These are phyloP conservation scores for Colletotrichum trifolii DNA, from an alignment of 2,329 filamentous ascomycete genomes.

Conservation along the genomic window DNA sequence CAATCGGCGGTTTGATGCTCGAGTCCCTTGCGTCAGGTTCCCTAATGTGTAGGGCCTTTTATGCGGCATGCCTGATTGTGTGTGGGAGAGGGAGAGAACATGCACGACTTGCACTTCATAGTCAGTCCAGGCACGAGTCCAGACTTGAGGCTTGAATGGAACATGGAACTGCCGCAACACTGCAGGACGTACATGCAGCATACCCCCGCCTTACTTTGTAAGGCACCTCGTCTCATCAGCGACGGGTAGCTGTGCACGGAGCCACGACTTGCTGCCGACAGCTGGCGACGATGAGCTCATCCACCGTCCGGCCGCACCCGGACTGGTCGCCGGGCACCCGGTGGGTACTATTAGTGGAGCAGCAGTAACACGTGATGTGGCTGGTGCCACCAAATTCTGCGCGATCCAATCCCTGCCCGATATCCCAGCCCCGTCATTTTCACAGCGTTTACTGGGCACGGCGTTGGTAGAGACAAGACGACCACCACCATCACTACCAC, in stretches of 20 bases:
- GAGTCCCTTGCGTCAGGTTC: too few relatives aligned
- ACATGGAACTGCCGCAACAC: too few relatives aligned
- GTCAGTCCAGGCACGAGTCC: not conserved
- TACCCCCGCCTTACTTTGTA: slow-evolving; percentile 1
- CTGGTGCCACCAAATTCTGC: slow-evolving; percentile 33
- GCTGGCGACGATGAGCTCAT: not conserved
- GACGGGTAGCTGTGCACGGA: slow-evolving; percentile 1
- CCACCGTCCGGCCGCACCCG: slow-evolving; percentile 22
- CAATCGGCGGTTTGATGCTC: too few relatives aligned
- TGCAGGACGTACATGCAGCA: not conserved
- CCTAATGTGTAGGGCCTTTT: not conserved
- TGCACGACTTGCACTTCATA: too few relatives aligned
- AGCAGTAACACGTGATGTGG: slow-evolving; percentile 34
- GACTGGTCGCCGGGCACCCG: slow-evolving; percentile 33
- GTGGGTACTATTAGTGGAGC: slow-evolving; percentile 19
- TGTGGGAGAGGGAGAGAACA: not conserved
- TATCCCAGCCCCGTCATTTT: slow-evolving; percentile 39
- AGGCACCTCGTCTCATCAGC: too few relatives aligned
- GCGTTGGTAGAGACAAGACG: slow-evolving; percentile 30
- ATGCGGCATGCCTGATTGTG: not conserved
- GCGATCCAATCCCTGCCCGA: slow-evolving; percentile 33
- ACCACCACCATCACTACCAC: slow-evolving; percentile 17
- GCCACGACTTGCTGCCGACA: not conserved
- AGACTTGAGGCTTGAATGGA: too few relatives aligned
- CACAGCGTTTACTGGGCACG: slow-evolving; percentile 27